Base-by-base conservation (phyloP, 2,329 filamentous ascomycete species). In the Ophiostoma australiae region DNA sequence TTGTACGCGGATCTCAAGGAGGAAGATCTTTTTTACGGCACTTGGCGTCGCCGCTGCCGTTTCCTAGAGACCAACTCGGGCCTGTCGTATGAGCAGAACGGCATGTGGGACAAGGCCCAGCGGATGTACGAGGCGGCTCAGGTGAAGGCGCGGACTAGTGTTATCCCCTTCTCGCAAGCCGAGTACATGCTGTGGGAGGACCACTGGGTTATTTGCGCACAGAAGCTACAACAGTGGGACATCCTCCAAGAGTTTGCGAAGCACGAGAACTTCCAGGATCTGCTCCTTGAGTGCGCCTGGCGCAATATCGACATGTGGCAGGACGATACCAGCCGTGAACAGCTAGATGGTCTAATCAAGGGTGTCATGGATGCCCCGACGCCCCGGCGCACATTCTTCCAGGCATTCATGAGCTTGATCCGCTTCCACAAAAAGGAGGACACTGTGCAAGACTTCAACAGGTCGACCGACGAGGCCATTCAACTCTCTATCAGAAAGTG, bases 161-260 rank as follows among this genome's bases (percentile, higher is more conserved):
- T 94, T n/a, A 89, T 98, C 73, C 94, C 95, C 0, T 98, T 97
- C 80, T 97, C 94, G 0, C 92, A 96, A 76, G 93, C 90, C 41
- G 95, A 99, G 80, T 99, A 99, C 80, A 97, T 97, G 87, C 86
- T 99, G 0, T 99, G 95, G 95, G 95, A 99, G 80, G 95, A 99
- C 78, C 96, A 99, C 76, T 99, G 95, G 95, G 90, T 99, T 61
- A 86, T 97, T 68, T 99, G 95, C 79, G 95, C 94, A 0, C 93
- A 98, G 81, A 99, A 99, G 81, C 85, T 99, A 66, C 96, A 99
- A 79, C 96, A 99, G 78, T 99, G 95, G 95, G 95, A 99, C 76
- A 94, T 99, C 71, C 81, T 99, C 44, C 93, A 93, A 73, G 96
- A 99, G 76, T 98, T 98, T 77, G 94, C 95, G 4, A 99, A 99